Evolutionary conservation across 1,284 basidiomycete species (phyloP), one percentile per base, ranked within the genome.

Genomic region (Trametes polyzona): DNA sequence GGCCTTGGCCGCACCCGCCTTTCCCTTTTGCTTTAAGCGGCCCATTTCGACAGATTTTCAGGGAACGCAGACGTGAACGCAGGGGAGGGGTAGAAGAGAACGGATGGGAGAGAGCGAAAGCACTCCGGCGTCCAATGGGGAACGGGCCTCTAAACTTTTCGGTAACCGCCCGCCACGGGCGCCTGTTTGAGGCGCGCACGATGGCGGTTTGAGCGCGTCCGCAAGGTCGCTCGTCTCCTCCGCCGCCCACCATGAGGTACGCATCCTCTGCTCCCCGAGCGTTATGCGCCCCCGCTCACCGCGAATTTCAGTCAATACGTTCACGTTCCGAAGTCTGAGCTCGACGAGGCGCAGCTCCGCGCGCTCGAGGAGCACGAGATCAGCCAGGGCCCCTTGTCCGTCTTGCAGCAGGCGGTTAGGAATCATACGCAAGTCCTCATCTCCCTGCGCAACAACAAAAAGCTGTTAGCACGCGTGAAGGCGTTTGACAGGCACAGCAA

Each of bases 401-500:
- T 99, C 47, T 82, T 99, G 40, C 97, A 99, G 75, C 95, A 97
- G 75, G 93, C 95, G 33, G 97, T 99, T 63, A 86, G 97, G 74
- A 98, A 98, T 76, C 94, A 98, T 75, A 91, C 95, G 8, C 97
- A 99, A 78, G 93, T 99, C 66, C 86, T 99, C 61, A 96, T 99
- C 70, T 96, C 95, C 26, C 81, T 99, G 58, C 83, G 97, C 68
- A 99, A 99, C 81, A 98, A 99, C 83, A 98, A 97, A 78, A 99
- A 99, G 76, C 80, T 99, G 29, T 83, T 99, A 57, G 97, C 95
- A 37, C 86, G 96, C 57, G 96, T 99, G 58, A 99, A 99, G 76
- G 97, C 97, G 0, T 99, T 99, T 75, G 97, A 99, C 76, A 83
- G 97, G 70, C 97, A 99, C 76, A 93, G 92, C 66, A 99, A 99